phyloP scores from a whole-genome alignment of 139 green algal genomes.

The Microglena sp. region DNA sequence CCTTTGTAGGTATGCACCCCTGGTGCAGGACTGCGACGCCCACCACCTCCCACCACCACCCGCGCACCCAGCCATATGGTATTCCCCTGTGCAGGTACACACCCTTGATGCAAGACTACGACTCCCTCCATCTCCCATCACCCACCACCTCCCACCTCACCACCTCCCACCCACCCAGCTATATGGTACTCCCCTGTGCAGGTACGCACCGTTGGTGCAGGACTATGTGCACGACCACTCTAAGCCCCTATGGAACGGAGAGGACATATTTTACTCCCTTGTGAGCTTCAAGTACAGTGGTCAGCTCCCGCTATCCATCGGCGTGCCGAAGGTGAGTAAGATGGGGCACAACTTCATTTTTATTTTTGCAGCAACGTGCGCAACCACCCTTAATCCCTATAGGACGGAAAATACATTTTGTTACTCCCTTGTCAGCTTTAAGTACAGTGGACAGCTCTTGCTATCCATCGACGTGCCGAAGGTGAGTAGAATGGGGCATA shows the following conservation, averaged over 20 bases:
- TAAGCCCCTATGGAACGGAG: constrained; percentile 4
- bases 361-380: too few species aligned
- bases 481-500: too few species aligned
- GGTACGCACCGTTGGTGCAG: constrained; percentile 1
- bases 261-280: constrained; percentile 13
- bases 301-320: neutral
- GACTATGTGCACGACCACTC: constrained; percentile 1
- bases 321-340: neutral
- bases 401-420: constrained; percentile 11
- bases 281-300: neutral
- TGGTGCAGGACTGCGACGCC: neutral
- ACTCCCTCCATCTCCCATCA: too few species aligned
- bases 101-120: too few species aligned
- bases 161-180: too few species aligned
- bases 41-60: neutral
- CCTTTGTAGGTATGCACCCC: too few species aligned
- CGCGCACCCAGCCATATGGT: constrained; percentile 1
- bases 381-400: neutral
- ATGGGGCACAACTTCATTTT: too few species aligned
- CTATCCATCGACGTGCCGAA: neutral
- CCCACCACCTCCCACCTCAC: too few species aligned
- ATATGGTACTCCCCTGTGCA: too few species aligned
- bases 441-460: neutral
- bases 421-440: constrained; percentile 2
- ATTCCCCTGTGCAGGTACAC: too few species aligned